Conservation (phyloP, 2,329 filamentous ascomycete species). For the Claviceps arundinis region DNA sequence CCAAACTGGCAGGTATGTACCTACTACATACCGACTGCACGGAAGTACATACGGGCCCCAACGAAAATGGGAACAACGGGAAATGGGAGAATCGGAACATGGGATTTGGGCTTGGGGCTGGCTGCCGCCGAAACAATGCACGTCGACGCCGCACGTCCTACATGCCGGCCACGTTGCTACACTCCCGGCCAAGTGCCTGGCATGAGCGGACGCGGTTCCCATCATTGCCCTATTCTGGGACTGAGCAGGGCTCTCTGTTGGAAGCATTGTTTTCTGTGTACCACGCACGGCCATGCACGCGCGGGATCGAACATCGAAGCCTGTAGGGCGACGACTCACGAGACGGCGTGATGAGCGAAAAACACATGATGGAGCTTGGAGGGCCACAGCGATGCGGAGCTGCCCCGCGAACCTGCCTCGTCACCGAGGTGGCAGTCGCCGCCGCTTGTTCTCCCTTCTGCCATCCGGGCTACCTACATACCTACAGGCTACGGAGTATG, state of each 20-base stretch:
- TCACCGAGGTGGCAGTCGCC: conserved; percentile 3
- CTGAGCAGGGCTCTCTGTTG: not conserved
- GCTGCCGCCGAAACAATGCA: not conserved
- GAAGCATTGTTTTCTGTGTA: not conserved
- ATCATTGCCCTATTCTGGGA: conserved; percentile 1
- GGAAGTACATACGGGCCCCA: not conserved
- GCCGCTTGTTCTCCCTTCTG: not conserved
- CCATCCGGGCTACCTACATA: not conserved
- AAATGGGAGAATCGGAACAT: not conserved
- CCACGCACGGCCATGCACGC: not conserved
- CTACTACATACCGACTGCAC: not conserved
- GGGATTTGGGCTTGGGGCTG: not conserved
- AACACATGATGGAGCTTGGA: too few species aligned
- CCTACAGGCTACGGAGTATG: too few species aligned
- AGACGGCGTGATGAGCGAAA: too few species aligned
- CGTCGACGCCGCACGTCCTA: not conserved
- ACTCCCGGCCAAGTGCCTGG: not conserved
- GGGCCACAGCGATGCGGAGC: not conserved
- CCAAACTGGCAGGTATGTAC: not conserved
- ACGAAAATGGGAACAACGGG: too few species aligned
- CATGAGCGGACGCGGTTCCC: not conserved
- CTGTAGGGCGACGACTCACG: not conserved
- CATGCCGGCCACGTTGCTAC: conserved; percentile 1
- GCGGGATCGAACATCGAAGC: not conserved
- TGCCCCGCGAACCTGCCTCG: not conserved